Conservation (phyloP, 352 stramenopile genomes). For the Phytophthora pisi region DNA sequence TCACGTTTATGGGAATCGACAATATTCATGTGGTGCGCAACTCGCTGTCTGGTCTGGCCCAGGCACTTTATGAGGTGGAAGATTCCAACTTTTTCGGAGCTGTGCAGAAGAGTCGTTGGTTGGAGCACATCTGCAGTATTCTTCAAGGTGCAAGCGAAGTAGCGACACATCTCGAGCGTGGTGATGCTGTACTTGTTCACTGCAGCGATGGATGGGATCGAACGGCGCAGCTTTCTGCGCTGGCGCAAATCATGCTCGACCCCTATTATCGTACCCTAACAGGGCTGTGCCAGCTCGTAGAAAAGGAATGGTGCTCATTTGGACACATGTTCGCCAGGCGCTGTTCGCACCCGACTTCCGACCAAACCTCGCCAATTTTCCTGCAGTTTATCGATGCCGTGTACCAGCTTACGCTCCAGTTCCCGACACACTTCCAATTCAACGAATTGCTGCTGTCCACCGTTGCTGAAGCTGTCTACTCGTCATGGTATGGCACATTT, state of each 20-base stretch:
- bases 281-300: constrained; percentile 79
- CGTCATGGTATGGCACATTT: constrained; percentile 95
- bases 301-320: constrained; percentile 91
- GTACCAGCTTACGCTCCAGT: constrained; percentile 97
- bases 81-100: constrained; percentile 88
- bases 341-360: constrained; percentile 77
- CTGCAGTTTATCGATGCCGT: constrained; percentile 98
- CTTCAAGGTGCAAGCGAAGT: constrained; percentile 78
- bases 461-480: constrained; percentile 97
- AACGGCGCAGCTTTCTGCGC: constrained; percentile 73
- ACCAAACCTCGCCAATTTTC: constrained; percentile 98
- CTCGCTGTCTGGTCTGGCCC: constrained; percentile 68
- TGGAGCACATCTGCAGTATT: constrained; percentile 84
- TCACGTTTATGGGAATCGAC: constrained; percentile 90
- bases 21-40: constrained; percentile 88
- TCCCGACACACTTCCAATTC: constrained; percentile 98
- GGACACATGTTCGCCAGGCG: constrained; percentile 90
- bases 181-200: constrained; percentile 80
- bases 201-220: constrained; percentile 89
- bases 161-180: constrained; percentile 73
- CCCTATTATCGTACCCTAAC: constrained; percentile 77
- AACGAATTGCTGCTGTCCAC: constrained; percentile 94
- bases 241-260: constrained; percentile 87
- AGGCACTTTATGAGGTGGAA: constrained; percentile 84
- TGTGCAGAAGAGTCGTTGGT: constrained; percentile 84